Percentiles rank a stretch among this genome's conserved stretches.
Conservation (phyloP, 2,329 filamentous ascomycete genomes). For the Monosporascus sp. region DNA sequence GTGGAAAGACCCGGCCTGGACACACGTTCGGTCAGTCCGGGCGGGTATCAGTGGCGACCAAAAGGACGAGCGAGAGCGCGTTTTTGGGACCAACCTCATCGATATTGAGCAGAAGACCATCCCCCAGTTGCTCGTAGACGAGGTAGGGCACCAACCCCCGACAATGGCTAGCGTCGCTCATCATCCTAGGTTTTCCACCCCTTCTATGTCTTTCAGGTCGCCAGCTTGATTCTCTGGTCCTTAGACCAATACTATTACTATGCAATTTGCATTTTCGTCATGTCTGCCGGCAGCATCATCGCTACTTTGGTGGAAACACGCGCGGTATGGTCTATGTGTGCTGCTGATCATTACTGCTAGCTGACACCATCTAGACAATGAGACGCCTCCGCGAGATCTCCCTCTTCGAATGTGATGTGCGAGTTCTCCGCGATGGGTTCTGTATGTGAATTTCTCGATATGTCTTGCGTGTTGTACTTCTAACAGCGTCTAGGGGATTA, state of each 20-base stretch:
- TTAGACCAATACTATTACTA: constrained; percentile 98
- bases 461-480: constrained; percentile 5
- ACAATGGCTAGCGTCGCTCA: constrained; percentile 1
- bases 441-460: constrained; percentile 49
- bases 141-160: constrained; percentile 46
- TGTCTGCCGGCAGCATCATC: constrained; percentile 87
- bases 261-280: constrained; percentile 87
- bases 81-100: constrained; percentile 88
- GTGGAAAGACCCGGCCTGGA: constrained; percentile 94
- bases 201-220: constrained; percentile 97
- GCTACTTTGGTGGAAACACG: constrained; percentile 87
- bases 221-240: constrained; percentile 90
- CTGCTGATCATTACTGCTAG: not conserved
- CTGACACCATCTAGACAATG: constrained; percentile 62
- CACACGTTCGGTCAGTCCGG: constrained; percentile 67
- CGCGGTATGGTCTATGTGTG: constrained; percentile 49
- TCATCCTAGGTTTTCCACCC: constrained; percentile 75
- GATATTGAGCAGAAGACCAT: constrained; percentile 88
- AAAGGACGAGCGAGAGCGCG: constrained; percentile 71
- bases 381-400: constrained; percentile 84
- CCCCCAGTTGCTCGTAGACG: constrained; percentile 79
- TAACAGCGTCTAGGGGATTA: constrained; percentile 60
- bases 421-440: constrained; percentile 89
- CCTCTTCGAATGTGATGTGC: constrained; percentile 88
- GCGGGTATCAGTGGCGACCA: constrained; percentile 84